Percentiles rank a stretch among this genome's conserved stretches.
phyloP scores from a whole-genome alignment of 345 rosid genomes.

The Eucalyptus sp. region DNA sequence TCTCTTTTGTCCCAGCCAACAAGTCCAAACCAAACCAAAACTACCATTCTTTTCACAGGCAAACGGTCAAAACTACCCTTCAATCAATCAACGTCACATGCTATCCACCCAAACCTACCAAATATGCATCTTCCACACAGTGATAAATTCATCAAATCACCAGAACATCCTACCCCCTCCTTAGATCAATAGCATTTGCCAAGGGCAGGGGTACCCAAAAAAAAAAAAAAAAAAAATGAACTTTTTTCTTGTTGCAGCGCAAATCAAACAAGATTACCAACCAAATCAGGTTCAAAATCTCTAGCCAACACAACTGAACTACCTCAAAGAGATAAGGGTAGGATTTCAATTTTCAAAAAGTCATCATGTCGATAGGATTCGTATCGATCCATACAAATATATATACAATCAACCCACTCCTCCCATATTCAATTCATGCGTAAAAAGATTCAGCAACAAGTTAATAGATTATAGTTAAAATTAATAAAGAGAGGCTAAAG shows the following conservation, averaged over 20 bases:
- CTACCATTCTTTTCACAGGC: background rate
- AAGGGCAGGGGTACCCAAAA: background rate
- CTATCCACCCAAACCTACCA: background rate
- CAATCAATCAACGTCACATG: background rate
- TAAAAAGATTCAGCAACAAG: background rate
- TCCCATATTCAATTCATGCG: background rate
- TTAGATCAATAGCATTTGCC: background rate
- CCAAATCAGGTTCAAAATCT: background rate
- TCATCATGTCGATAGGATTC: background rate
- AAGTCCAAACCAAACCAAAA: background rate
- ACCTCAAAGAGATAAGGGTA: background rate
- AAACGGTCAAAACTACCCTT: background rate
- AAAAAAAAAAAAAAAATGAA: no score
- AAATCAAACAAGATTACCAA: background rate
- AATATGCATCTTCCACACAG: background rate
- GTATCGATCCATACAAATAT: background rate
- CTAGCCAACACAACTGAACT: background rate
- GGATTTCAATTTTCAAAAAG: background rate
- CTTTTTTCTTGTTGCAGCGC: background rate
- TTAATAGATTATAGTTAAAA: background rate
- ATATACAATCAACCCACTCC: background rate
- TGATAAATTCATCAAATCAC: background rate
- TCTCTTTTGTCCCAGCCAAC: background rate
- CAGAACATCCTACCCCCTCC: background rate
- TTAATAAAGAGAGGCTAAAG: background rate